These are phyloP conservation scores for Coemansia sp. DNA, from an alignment of 192 early-diverging fungal genomes.

Conservation along the genomic window DNA sequence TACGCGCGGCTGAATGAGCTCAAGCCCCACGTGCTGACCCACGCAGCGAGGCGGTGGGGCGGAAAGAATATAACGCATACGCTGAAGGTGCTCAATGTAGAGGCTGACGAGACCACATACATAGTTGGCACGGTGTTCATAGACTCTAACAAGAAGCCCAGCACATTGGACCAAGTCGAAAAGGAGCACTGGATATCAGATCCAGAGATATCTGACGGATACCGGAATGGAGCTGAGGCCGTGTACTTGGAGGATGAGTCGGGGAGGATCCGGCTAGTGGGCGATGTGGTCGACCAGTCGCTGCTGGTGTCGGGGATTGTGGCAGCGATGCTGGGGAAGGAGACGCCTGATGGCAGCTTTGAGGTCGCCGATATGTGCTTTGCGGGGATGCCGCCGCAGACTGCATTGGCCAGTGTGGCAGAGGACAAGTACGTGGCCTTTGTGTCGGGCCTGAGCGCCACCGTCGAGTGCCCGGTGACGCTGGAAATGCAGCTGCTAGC, in stretches of 20 bases:
- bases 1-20: slow-evolving; percentile 72
- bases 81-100: slow-evolving; percentile 74
- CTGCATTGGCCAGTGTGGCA: slow-evolving; percentile 16
- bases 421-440: slow-evolving; percentile 74
- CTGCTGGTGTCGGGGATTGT: slow-evolving; percentile 81
- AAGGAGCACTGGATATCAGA: slow-evolving; percentile 74
- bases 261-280: slow-evolving; percentile 79
- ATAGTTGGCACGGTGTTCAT: slow-evolving; percentile 89
- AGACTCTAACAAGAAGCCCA: slow-evolving; percentile 87
- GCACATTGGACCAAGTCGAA: slow-evolving; percentile 87
- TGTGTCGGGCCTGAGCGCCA: slow-evolving; percentile 77
- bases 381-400: slow-evolving; percentile 66
- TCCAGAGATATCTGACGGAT: slow-evolving; percentile 67
- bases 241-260: slow-evolving; percentile 90
- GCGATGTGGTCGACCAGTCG: slow-evolving; percentile 57
- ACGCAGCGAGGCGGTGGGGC: slow-evolving; percentile 54
- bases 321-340: slow-evolving; percentile 76
- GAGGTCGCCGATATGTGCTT: slow-evolving; percentile 84
- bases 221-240: slow-evolving; percentile 64
- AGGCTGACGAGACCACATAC: slow-evolving; percentile 63
- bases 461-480: slow-evolving; percentile 40
- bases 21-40: slow-evolving; percentile 60
- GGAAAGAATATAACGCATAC: slow-evolving; percentile 48
- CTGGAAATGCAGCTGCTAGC: slow-evolving; percentile 72
- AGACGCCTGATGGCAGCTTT: slow-evolving; percentile 78